Conservation (phyloP, 805 yeast species). For the Metschnikowia kunwiensis region DNA sequence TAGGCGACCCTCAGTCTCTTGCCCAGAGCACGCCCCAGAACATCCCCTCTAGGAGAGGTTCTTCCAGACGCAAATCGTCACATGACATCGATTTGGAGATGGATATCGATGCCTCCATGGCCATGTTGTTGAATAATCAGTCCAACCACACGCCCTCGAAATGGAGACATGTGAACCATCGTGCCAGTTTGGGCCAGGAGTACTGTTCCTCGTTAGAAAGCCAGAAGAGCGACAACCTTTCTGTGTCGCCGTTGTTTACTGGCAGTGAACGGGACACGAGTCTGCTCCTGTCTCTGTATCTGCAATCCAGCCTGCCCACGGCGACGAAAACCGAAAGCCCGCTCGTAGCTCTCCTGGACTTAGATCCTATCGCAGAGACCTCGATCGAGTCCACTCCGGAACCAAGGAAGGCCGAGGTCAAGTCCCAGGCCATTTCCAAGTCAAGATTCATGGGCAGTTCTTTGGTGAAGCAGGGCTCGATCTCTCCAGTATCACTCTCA, state of each 20-base stretch:
- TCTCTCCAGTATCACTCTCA: slow-evolving; percentile 20
- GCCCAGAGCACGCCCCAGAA: slow-evolving; percentile 13
- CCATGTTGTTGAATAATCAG: slow-evolving; percentile 28
- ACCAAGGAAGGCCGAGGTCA: slow-evolving; percentile 7
- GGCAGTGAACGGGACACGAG: slow-evolving; percentile 31
- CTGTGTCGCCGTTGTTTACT: slow-evolving; percentile 37
- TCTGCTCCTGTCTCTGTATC: slow-evolving; percentile 38
- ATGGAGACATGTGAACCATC: slow-evolving; percentile 4
- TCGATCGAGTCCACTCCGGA: slow-evolving; percentile 20
- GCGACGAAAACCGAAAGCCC: slow-evolving; percentile 7
- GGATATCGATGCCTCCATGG: slow-evolving; percentile 48
- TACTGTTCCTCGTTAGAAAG: slow-evolving; percentile 43
- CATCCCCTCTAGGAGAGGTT: slow-evolving; percentile 11
- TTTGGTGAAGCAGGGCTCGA: slow-evolving; percentile 1
- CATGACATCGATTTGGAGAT: slow-evolving; percentile 25
- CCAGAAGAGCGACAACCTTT: slow-evolving; percentile 33
- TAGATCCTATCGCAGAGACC: slow-evolving; percentile 25
- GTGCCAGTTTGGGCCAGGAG: neutral
- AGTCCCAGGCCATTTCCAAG: slow-evolving; percentile 9
- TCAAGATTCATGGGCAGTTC: slow-evolving; percentile 3
- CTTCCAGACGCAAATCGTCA: slow-evolving; percentile 11
- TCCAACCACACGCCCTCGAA: slow-evolving; percentile 9
- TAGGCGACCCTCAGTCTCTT: slow-evolving; percentile 1
- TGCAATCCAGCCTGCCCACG: slow-evolving; percentile 18
- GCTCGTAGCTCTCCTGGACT: slow-evolving; percentile 10